A percentile compares a stretch with the other conserved stretches of the same genome.
These are phyloP conservation scores for Diplosphaera chodatii DNA, from an alignment of 139 green algal species.

Conservation along the genomic window DNA sequence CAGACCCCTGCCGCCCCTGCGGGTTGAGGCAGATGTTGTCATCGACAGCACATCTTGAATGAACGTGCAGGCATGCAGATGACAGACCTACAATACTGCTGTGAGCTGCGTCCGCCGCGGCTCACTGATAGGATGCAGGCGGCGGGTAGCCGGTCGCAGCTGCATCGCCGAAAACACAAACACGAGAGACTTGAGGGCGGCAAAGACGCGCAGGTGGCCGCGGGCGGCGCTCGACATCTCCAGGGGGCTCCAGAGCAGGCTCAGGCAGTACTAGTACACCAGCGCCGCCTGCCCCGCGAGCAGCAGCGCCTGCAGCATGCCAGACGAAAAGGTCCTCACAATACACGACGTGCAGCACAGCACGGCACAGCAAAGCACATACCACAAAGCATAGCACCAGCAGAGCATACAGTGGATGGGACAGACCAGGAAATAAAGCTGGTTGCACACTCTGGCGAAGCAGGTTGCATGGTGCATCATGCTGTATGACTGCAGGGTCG, in stretches of 20 bases:
- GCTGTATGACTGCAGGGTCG: no score
- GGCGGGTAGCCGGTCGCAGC: constrained; percentile 75
- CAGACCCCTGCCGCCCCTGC: constrained; percentile 31
- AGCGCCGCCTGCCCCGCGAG: constrained; percentile 34
- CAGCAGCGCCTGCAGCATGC: constrained; percentile 18
- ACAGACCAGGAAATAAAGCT: no score
- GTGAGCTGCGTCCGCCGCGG: no score
- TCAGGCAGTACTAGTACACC: constrained; percentile 34
- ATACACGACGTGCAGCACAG: no score
- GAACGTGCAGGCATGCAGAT: no score
- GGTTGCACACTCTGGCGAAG: background rate
- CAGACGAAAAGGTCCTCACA: no score
- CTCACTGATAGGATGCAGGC: constrained; percentile 34
- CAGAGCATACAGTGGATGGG: no score
- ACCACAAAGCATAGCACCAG: no score
- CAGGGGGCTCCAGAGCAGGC: constrained; percentile 40
- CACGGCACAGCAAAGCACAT: no score
- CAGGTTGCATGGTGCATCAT: background rate
- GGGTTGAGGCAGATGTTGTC: background rate
- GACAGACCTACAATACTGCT: no score
- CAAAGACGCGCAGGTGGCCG: constrained; percentile 56
- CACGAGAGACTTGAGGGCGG: constrained; percentile 54
- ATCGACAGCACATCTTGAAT: no score
- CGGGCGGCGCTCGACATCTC: constrained; percentile 13
- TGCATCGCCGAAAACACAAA: constrained; percentile 65